Evolutionary conservation across 208 protist species (phyloP), one percentile per base, ranked within the genome.

Genomic region (Leishmania aethiopica): DNA sequence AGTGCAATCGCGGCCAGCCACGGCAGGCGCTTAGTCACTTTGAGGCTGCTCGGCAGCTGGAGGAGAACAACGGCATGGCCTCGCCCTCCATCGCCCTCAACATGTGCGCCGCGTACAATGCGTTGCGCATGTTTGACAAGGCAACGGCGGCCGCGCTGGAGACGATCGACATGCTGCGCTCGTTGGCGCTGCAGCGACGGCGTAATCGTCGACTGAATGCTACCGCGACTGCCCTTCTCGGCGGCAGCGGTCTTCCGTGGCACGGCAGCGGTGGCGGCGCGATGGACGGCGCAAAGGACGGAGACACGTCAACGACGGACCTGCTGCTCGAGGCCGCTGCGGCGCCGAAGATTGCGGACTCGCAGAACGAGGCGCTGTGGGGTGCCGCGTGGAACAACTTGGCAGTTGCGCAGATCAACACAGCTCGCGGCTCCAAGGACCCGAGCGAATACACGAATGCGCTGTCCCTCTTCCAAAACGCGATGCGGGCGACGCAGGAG

Each of bases 301-400:
- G 19, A 19, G 86, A 80, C 45, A 86, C 79, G 75, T 77, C 85
- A 75, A 71, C 69, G 77, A 78, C 77, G 4, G 70, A 66, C 62
- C 75, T 86, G 64, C 42, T 86, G 73, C 80, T 94, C 32, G 75
- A 86, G 47, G 86, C 81, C 25, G 89, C 88, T 42, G 78, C 79
- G 13, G 88, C 89, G 40, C 88, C 86, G 10, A 74, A 80, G 22
- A 90, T 95, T 79, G 88, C 93, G 1, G 89, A 92, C 62, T 94
- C 90, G 47, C 91, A 97, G 64, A 96, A 96, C 77, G 81, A 81
- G 0, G 90, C 91, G n/a, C 85, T 97, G 59, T 97, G 94, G 93
- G 94, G 93, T 10, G 94, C 94, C 25, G 94, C 94, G 57, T 97
- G 94, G 94, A 93, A 97, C 86, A 97, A 97, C 75, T 77, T 97